A percentile compares a stretch with the other conserved stretches of the same genome.
Conservation (phyloP, 2,329 filamentous ascomycete species). For the Chaetomiaceae sp. region DNA sequence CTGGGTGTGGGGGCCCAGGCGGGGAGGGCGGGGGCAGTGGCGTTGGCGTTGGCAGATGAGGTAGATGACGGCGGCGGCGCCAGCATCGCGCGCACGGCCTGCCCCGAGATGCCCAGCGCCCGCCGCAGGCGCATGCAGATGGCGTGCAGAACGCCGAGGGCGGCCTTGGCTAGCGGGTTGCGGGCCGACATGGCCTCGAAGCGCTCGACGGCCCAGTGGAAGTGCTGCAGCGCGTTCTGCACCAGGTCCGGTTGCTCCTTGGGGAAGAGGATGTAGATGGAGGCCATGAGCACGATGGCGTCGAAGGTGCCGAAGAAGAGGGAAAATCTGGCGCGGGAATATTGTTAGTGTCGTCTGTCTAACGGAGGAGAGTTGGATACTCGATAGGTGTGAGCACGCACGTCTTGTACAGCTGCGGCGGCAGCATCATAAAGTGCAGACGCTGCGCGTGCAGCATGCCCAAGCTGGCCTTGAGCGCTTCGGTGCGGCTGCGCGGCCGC, state of each 20-base stretch:
- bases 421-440: slow-evolving; percentile 42
- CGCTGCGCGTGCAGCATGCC: slow-evolving; percentile 51
- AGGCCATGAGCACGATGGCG: slow-evolving; percentile 54
- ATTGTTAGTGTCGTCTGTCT: background rate
- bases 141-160: slow-evolving; percentile 49
- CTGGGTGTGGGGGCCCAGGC: background rate
- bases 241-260: slow-evolving; percentile 46
- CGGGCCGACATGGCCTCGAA: slow-evolving; percentile 50
- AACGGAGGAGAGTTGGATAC: too few relatives aligned
- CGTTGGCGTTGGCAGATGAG: background rate
- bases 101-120: slow-evolving; percentile 33
- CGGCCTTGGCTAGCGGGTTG: slow-evolving; percentile 49
- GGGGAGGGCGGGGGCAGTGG: background rate
- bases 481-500: slow-evolving; percentile 44
- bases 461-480: slow-evolving; percentile 50
- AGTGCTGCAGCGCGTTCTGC: slow-evolving; percentile 46
- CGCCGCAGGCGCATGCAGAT: slow-evolving; percentile 49
- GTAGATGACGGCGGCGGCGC: background rate
- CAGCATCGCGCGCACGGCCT: slow-evolving; percentile 1
- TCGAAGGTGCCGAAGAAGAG: slow-evolving; percentile 60
- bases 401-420: slow-evolving; percentile 46
- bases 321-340: slow-evolving; percentile 35
- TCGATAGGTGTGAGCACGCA: too few relatives aligned
- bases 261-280: slow-evolving; percentile 56
- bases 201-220: slow-evolving; percentile 53